Percentiles rank a stretch among this genome's conserved stretches.
phyloP scores from a whole-genome alignment of 768 basidiomycete species.

The Gyrodon lividus region DNA sequence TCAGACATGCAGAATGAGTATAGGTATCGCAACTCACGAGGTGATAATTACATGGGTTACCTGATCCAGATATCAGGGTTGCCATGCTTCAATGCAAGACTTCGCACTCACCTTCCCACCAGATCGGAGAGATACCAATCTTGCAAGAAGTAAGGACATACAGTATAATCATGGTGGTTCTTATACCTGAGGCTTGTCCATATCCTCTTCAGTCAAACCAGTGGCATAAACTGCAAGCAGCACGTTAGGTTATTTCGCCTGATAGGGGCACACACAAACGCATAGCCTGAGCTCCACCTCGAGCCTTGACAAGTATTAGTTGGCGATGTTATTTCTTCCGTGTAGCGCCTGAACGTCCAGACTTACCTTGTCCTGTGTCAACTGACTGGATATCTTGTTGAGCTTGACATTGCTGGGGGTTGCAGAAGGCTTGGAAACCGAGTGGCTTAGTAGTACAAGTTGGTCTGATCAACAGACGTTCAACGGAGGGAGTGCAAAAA shows the following conservation, averaged over 20 bases:
- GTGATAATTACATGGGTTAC: constrained; percentile 86
- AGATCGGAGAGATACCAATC: constrained; percentile 86
- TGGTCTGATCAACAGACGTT: constrained; percentile 3
- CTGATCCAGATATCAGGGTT: constrained; percentile 33
- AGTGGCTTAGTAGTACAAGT: constrained; percentile 20
- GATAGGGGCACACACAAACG: constrained; percentile 44
- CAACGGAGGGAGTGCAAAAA: constrained; percentile 4
- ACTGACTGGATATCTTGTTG: constrained; percentile 70
- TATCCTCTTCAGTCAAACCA: constrained; percentile 74
- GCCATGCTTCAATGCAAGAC: background rate
- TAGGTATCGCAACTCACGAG: constrained; percentile 46
- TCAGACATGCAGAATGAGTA: background rate
- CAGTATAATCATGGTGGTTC: background rate
- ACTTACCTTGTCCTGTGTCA: constrained; percentile 78
- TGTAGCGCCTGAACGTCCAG: background rate
- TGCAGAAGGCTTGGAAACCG: constrained; percentile 21
- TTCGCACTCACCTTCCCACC: constrained; percentile 76
- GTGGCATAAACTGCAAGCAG: constrained; percentile 61
- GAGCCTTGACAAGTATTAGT: constrained; percentile 36
- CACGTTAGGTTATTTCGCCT: background rate
- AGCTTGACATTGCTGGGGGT: constrained; percentile 44
- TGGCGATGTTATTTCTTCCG: background rate
- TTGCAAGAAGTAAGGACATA: constrained; percentile 29
- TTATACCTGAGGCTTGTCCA: constrained; percentile 78
- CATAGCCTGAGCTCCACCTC: constrained; percentile 85